Evolutionary conservation across 768 basidiomycete species (phyloP).

Genomic region (Suillus decipiens): DNA sequence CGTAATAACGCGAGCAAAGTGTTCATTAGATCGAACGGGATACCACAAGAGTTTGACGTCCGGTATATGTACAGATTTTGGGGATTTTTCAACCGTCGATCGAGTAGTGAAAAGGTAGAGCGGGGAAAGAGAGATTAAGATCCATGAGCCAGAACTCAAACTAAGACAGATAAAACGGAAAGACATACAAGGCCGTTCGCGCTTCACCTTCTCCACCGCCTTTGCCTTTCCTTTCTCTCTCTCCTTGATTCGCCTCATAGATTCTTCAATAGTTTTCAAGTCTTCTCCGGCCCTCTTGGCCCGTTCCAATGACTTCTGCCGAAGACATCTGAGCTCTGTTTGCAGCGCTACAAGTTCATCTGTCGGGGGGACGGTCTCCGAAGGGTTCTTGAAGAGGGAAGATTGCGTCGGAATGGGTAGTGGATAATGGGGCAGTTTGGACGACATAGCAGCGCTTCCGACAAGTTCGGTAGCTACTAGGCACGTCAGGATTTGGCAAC

Average conservation of each 20-base stretch:
- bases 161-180: conserved; percentile 15
- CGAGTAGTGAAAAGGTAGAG: conserved; percentile 11
- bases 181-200: conserved; percentile 75
- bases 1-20: conserved; percentile 5
- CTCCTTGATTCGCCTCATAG: conserved; percentile 75
- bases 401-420: conserved; percentile 55
- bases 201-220: conserved; percentile 69
- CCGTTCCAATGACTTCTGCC: conserved; percentile 57
- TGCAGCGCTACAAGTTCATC: conserved; percentile 72
- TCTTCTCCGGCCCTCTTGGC: conserved; percentile 77
- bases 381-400: conserved; percentile 58
- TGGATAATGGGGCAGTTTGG: conserved; percentile 54
- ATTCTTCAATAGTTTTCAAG: conserved; percentile 72
- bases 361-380: conserved; percentile 67
- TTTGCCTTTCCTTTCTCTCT: conserved; percentile 73
- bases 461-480: conserved; percentile 19
- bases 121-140: conserved; percentile 19
- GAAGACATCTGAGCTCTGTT: conserved; percentile 57
- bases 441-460: conserved; percentile 52
- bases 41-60: background rate
- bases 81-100: conserved; percentile 15
- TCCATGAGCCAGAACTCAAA: conserved; percentile 15
- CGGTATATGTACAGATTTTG: conserved; percentile 12
- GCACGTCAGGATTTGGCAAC: conserved; percentile 14
- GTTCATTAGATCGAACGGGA: background rate